Base-by-base conservation (phyloP, 202 grass and related monocot genomes). In the Schoenoplectus triqueter region DNA sequence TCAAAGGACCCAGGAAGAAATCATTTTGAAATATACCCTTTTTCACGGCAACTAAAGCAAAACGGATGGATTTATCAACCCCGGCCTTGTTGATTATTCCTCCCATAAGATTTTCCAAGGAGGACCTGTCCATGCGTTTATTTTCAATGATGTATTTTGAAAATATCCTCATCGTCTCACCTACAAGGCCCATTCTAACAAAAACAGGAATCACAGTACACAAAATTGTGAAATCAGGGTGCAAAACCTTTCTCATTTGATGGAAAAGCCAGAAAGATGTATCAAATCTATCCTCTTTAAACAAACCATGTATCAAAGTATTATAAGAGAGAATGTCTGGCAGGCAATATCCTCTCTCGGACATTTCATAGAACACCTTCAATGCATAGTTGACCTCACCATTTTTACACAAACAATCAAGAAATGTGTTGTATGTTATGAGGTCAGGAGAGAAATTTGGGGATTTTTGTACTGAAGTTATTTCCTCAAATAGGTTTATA, bases 321-420 rank as follows among this genome's bases (percentile, higher is more conserved):
- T 95, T 98, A 86, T 98, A 98, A 86, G 93, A 98, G 80, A 94
- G 81, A 80, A 88, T 85, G 64, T 98, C 93, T 59, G 95, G 95
- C 68, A 88, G 67, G 64, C 88, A 88, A n/a, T 45, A 51, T 60
- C 69, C 90, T 77, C 91, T 89, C 46, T 45, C 83, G 19, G 88
- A 89, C 92, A 98, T 98, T 64, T 68, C 87, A 54, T 94, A 92
- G 10, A 98, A 83, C 84, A 91, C 86, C 50, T 88, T 85, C 72
- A 98, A 13, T 80, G 95, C 93, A 85, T 31, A 68, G 44, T 94
- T 90, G 45, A 94, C 85, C 82, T 91, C 88, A 7, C 95, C 93
- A 80, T 98, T 95, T 95, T 93, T 98, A 83, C 90, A 92, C 55
- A 98, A 93, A 85, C 93, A 95, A 82, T 98, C 90, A 13, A 98